Conservation (phyloP, 2,329 filamentous ascomycete species). For the Fusarium drepaniforme region DNA sequence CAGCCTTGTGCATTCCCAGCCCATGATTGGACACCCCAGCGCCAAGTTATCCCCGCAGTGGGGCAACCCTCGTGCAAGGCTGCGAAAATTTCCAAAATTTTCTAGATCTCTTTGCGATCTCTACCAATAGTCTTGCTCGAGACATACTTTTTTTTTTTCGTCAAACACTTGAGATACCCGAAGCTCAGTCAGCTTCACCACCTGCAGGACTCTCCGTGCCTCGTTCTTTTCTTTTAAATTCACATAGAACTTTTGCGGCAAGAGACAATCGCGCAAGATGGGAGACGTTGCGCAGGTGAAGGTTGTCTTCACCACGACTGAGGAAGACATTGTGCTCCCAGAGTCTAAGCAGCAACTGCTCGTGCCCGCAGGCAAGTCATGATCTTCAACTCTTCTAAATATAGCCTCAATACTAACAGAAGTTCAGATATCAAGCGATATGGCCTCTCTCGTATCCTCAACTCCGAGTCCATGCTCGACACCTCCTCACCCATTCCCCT, state of each 20-base stretch:
- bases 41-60: slow-evolving; percentile 38
- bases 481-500: slow-evolving; percentile 78
- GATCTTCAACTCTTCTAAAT: neutral
- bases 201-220: neutral
- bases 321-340: slow-evolving; percentile 71
- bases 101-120: slow-evolving; percentile 36
- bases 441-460: slow-evolving; percentile 77
- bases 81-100: slow-evolving; percentile 43
- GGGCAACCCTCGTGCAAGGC: slow-evolving; percentile 38
- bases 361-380: slow-evolving; percentile 66
- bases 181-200: slow-evolving; percentile 21
- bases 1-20: slow-evolving; percentile 34
- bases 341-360: slow-evolving; percentile 72
- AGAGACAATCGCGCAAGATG: slow-evolving; percentile 45
- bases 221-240: neutral
- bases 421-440: slow-evolving; percentile 74
- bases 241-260: neutral
- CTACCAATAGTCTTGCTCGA: slow-evolving; percentile 20
- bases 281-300: slow-evolving; percentile 68
- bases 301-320: slow-evolving; percentile 75
- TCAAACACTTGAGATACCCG: slow-evolving; percentile 31
- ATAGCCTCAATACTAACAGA: neutral
- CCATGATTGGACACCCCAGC: slow-evolving; percentile 9
- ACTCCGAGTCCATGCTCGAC: slow-evolving; percentile 78
- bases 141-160: slow-evolving; percentile 7